Percentiles rank a stretch among this genome's conserved stretches.
Conservation (phyloP, 2,329 filamentous ascomycete genomes). For the Ceratocystis huliohia region DNA sequence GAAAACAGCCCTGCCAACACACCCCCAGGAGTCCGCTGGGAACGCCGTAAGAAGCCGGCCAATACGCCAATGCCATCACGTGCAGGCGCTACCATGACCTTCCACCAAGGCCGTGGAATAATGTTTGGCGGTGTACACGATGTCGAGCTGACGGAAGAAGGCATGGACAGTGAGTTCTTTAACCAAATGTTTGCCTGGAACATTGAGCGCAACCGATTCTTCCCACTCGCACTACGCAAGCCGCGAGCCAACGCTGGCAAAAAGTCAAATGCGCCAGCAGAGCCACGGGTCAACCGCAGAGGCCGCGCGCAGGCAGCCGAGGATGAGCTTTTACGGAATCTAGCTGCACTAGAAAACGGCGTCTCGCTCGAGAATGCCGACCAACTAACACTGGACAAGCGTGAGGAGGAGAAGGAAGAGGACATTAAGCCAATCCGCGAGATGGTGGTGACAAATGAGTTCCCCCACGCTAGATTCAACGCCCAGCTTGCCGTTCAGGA, state of each 20-base stretch:
- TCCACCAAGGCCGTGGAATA: slow-evolving; percentile 85
- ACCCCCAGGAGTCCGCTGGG: slow-evolving; percentile 71
- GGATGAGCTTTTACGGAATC: slow-evolving; percentile 74
- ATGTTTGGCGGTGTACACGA: slow-evolving; percentile 91
- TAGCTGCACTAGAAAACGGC: slow-evolving; percentile 73
- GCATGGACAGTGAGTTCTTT: slow-evolving; percentile 96
- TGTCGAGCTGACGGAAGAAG: slow-evolving; percentile 81
- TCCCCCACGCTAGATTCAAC: slow-evolving; percentile 85
- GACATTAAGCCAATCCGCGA: slow-evolving; percentile 46
- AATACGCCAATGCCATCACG: slow-evolving; percentile 75
- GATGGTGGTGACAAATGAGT: slow-evolving; percentile 59
- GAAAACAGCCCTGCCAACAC: slow-evolving; percentile 52
- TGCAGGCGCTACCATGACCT: slow-evolving; percentile 85
- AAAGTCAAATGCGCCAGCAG: slow-evolving; percentile 37
- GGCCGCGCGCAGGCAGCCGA: slow-evolving; percentile 81
- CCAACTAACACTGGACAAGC: slow-evolving; percentile 38
- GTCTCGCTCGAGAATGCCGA: slow-evolving; percentile 45
- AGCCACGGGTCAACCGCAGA: slow-evolving; percentile 46
- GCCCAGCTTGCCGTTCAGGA: slow-evolving; percentile 81
- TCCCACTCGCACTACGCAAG: slow-evolving; percentile 66
- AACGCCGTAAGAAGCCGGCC: slow-evolving; percentile 79
- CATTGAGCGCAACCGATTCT: slow-evolving; percentile 88
- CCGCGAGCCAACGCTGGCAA: slow-evolving; percentile 47
- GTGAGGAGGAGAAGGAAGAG: slow-evolving; percentile 34
- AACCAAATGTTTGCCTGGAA: slow-evolving; percentile 88